Percentiles rank a stretch among this genome's conserved stretches.
These are phyloP conservation scores for Solanum pimpinellifolium DNA, from an alignment of 257 asterid genomes.

Conservation along the genomic window DNA sequence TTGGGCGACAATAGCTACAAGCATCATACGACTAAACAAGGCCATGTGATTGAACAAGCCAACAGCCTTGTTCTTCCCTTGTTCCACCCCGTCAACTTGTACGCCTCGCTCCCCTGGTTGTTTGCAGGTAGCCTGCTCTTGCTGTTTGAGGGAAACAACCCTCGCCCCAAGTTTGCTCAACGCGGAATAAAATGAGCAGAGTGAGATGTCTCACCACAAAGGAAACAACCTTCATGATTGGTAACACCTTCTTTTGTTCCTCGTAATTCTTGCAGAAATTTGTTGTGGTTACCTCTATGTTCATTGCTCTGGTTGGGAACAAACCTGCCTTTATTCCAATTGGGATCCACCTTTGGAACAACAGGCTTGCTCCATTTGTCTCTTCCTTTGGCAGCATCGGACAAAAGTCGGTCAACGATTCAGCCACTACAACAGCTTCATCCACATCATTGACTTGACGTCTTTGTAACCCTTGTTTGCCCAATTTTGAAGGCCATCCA, in stretches of 20 bases:
- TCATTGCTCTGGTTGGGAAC: not conserved
- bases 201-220: not conserved
- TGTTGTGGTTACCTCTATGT: not conserved
- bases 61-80: not conserved
- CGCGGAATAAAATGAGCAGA: not conserved
- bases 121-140: not conserved
- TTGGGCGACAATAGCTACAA: not conserved
- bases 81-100: not conserved
- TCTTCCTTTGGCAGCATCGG: not conserved
- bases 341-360: not conserved
- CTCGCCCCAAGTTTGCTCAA: not conserved
- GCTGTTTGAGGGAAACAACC: not conserved
- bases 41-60: not conserved
- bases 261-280: not conserved
- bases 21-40: not conserved
- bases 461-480: not conserved
- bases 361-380: not conserved
- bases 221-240: not conserved
- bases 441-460: not conserved
- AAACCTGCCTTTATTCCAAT: not conserved
- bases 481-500: not conserved
- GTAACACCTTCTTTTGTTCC: not conserved
- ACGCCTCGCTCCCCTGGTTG: not conserved
- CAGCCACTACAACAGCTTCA: not conserved
- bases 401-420: not conserved